These are phyloP conservation scores for Pulicaria dysenterica DNA, from an alignment of 129 eudicot species.

Conservation along the genomic window DNA sequence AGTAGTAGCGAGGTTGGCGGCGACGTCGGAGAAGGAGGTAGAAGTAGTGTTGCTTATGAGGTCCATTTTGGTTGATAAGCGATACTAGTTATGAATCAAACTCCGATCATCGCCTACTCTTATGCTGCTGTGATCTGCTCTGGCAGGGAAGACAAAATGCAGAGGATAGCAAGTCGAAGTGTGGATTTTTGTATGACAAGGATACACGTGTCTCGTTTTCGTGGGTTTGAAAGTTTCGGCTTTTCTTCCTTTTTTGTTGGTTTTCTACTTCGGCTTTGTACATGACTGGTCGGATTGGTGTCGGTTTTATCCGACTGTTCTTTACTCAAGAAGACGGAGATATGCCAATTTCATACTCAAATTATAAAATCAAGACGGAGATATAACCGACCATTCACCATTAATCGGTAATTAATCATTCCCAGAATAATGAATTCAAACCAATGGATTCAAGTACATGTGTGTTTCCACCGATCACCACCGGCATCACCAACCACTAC, in stretches of 20 bases:
- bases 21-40: neutral
- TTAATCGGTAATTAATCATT: too few species aligned
- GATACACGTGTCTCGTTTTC: conserved; percentile 35
- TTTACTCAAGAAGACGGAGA: too few species aligned
- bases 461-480: too few species aligned
- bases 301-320: neutral
- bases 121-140: conserved; percentile 6
- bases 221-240: neutral
- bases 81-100: neutral
- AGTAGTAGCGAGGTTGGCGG: neutral
- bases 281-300: neutral
- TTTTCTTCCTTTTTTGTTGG: neutral
- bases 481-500: too few species aligned
- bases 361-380: too few species aligned
- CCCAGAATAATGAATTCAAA: too few species aligned
- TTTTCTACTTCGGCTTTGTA: neutral
- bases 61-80: neutral
- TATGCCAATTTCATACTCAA: too few species aligned
- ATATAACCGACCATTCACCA: too few species aligned
- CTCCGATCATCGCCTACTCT: neutral
- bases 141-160: neutral
- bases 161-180: neutral
- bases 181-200: conserved; percentile 40
- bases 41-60: neutral
- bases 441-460: too few species aligned